Percentiles rank a stretch among this genome's conserved stretches.
These are phyloP conservation scores for Tillandsia leiboldiana DNA, from an alignment of 176 grass and related monocot species.

Conservation along the genomic window DNA sequence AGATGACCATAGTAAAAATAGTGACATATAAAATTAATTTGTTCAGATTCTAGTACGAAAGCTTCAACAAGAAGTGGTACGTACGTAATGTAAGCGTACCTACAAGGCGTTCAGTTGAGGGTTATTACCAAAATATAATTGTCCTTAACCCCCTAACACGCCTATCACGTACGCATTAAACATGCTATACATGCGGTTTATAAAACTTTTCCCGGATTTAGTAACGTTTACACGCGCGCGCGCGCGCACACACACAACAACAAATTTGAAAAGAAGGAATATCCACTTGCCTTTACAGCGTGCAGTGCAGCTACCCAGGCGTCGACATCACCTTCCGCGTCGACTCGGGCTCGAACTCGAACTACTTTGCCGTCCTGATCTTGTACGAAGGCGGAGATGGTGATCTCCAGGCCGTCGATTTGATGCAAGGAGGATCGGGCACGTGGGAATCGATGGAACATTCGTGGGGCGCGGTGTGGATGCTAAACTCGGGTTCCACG, in stretches of 20 bases:
- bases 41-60: too few relatives aligned
- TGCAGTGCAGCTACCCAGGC: slow-evolving; percentile 39
- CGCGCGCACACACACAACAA: not conserved
- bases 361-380: slow-evolving; percentile 42
- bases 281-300: slow-evolving; percentile 15
- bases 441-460: slow-evolving; percentile 29
- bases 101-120: too few relatives aligned
- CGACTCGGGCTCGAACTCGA: slow-evolving; percentile 39
- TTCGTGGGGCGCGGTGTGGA: slow-evolving; percentile 59
- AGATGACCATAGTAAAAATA: too few relatives aligned
- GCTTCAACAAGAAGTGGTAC: too few relatives aligned
- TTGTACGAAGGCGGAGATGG: slow-evolving; percentile 44
- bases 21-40: too few relatives aligned
- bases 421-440: slow-evolving; percentile 28
- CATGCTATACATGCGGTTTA: too few relatives aligned
- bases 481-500: slow-evolving; percentile 25
- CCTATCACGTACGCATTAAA: too few relatives aligned
- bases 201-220: too few relatives aligned
- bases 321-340: slow-evolving; percentile 34
- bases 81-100: too few relatives aligned
- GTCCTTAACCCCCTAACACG: too few relatives aligned
- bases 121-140: too few relatives aligned
- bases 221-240: not conserved
- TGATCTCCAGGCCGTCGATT: slow-evolving; percentile 35
- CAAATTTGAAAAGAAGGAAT: too few relatives aligned